A percentile compares a stretch with the other conserved stretches of the same genome.
Conservation (phyloP, 306 rosid species). For the Cicer cuneatum region DNA sequence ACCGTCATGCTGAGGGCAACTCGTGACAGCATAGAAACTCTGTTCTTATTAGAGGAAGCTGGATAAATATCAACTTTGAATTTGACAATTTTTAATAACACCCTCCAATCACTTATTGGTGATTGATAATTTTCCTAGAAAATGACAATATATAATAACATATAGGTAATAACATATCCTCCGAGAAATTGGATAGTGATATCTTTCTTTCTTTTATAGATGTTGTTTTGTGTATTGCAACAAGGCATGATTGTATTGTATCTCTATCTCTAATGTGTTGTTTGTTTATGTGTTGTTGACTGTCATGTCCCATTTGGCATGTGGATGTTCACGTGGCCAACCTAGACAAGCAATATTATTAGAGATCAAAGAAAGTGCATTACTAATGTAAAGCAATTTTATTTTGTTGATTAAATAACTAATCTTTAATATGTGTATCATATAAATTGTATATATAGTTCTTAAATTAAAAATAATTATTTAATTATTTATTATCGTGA, state of each 20-base stretch:
- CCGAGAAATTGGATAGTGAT: conserved; percentile 42
- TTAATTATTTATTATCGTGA: no score
- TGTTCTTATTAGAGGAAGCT: conserved; percentile 19
- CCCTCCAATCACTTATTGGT: not conserved
- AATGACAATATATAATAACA: conserved; percentile 42
- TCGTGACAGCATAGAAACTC: conserved; percentile 21
- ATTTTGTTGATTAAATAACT: no score
- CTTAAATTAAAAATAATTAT: no score
- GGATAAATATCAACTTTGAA: conserved; percentile 35
- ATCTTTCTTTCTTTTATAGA: conserved; percentile 21
- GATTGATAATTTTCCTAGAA: conserved; percentile 33
- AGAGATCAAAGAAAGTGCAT: no score
- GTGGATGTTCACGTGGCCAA: conserved; percentile 70
- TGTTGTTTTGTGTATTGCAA: conserved; percentile 29
- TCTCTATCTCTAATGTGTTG: conserved; percentile 1
- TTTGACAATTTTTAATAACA: conserved; percentile 24
- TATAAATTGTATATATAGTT: no score
- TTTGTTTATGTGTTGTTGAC: conserved; percentile 24
- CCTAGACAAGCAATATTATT: conserved; percentile 36
- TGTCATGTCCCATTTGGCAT: conserved; percentile 49
- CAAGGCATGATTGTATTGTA: conserved; percentile 31
- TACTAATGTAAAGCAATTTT: no score
- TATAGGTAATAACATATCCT: conserved; percentile 49
- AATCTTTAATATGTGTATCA: no score
- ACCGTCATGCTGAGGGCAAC: conserved; percentile 37